Evolutionary conservation across 2,329 filamentous ascomycete species (phyloP).

Genomic region (Neoarthrinium moseri): DNA sequence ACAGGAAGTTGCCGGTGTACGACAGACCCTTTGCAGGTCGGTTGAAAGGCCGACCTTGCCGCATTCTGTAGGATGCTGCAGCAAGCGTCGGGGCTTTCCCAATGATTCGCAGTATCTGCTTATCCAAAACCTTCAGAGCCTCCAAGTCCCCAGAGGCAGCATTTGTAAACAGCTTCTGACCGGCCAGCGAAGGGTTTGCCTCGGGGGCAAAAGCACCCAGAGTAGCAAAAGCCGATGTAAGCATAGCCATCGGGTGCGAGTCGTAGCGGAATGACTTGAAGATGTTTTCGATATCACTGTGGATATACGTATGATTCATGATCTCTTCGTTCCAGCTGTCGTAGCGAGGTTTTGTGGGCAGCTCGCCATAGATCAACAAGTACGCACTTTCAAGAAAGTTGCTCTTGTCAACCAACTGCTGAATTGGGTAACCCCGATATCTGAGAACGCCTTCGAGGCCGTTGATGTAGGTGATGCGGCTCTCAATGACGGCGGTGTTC

Average conservation of each 20-base stretch:
- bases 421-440: constrained; percentile 51
- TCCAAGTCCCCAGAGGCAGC: constrained; percentile 39
- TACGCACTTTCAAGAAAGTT: constrained; percentile 49
- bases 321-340: constrained; percentile 43
- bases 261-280: constrained; percentile 51
- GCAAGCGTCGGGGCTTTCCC: constrained; percentile 50
- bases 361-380: constrained; percentile 50
- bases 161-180: constrained; percentile 48
- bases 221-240: constrained; percentile 48
- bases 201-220: constrained; percentile 49
- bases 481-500: constrained; percentile 50
- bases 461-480: constrained; percentile 52
- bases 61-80: constrained; percentile 51
- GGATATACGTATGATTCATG: constrained; percentile 50
- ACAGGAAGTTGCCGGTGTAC: constrained; percentile 55
- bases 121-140: constrained; percentile 44
- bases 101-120: constrained; percentile 51
- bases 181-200: constrained; percentile 47
- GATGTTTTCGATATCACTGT: constrained; percentile 48
- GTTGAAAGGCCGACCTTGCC: constrained; percentile 50
- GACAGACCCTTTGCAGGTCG: constrained; percentile 44
- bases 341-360: constrained; percentile 41
- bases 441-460: constrained; percentile 49
- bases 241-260: constrained; percentile 52
- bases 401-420: constrained; percentile 48